Evolutionary conservation across 2,329 filamentous ascomycete genomes (phyloP), one percentile per base, ranked within the genome.

Genomic region (Mariannaea elegans): DNA sequence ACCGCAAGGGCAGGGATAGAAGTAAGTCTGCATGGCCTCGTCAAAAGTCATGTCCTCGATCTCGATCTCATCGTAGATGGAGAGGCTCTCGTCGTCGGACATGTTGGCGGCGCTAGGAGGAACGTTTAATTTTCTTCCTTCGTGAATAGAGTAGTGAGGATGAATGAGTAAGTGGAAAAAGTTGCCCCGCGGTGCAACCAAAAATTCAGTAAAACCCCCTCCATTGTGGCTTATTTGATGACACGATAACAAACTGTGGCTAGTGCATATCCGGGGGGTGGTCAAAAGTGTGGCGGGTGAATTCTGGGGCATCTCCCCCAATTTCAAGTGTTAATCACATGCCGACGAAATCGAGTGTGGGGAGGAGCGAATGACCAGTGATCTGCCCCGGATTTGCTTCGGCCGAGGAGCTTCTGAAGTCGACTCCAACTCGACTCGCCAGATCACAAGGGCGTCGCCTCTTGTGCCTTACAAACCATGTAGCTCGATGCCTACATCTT

Each of bases 21-120:
- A 91, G 81, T 97, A 99, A 69, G 97, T 90, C 76, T 97, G 90
- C 38, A 93, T 85, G 4, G 84, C 83, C 45, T 88, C 81, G 77
- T 97, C 93, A 76, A 87, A 97, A 72, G 91, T 95, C 93, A 97
- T 97, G 79, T 99, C 95, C 77, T 98, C 94, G 81, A 98, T 97
- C 77, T 98, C 94, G 78, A 98, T 94, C 78, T 97, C 94, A 73
- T 98, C 94, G 82, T 97, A 98, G 75, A 97, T 92, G 68, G 90
- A 88, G 57, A 90, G 77, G 31, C 81, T 80, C 52, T 86, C 83
- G 65, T 90, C 85, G 73, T 89, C 87, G 32, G 87, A 82, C 87
- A 89, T 89, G 56, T 67, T 79, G 55, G 42, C 24, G 21, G 27
- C 29, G 42, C 12, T 46, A 29, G 18, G 44, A 5, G 34, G 34